Evolutionary conservation across 805 yeast genomes (phyloP).

Genomic region (Aciculoconidium aculeatum): DNA sequence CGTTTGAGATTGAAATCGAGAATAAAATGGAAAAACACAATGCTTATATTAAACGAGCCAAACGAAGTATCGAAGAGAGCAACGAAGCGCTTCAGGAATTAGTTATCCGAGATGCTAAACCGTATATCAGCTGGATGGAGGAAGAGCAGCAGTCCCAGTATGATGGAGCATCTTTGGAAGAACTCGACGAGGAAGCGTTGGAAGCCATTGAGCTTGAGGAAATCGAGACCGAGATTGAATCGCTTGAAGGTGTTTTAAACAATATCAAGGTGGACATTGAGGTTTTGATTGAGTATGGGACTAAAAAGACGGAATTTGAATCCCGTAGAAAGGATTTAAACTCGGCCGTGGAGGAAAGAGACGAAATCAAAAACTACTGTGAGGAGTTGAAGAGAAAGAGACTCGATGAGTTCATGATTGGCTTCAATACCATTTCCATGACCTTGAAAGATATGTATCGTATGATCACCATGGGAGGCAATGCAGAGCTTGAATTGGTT

Average conservation of each 20-base stretch:
- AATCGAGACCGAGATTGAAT: slow-evolving; percentile 46
- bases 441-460: slow-evolving; percentile 95
- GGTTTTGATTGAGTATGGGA: slow-evolving; percentile 69
- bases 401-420: slow-evolving; percentile 86
- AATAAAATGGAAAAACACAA: slow-evolving; percentile 57
- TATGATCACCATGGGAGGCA: slow-evolving; percentile 99
- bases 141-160: slow-evolving; percentile 31
- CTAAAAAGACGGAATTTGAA: slow-evolving; percentile 57
- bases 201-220: slow-evolving; percentile 40
- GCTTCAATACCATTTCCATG: slow-evolving; percentile 79
- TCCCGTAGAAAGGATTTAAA: slow-evolving; percentile 62
- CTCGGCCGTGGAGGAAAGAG: slow-evolving; percentile 60
- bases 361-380: slow-evolving; percentile 50
- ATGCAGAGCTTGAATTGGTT: slow-evolving; percentile 93
- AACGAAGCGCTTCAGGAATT: slow-evolving; percentile 37
- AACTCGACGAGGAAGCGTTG: slow-evolving; percentile 48
- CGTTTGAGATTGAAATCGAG: slow-evolving; percentile 60
- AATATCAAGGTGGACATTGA: slow-evolving; percentile 64
- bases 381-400: slow-evolving; percentile 71
- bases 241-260: slow-evolving; percentile 50
- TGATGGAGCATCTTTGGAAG: slow-evolving; percentile 34
- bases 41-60: slow-evolving; percentile 28
- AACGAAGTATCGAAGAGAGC: slow-evolving; percentile 33
- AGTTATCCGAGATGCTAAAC: slow-evolving; percentile 49
- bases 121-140: slow-evolving; percentile 46